phyloP scores from a whole-genome alignment of 2,329 filamentous ascomycete species.

The Colletotrichum sp. region DNA sequence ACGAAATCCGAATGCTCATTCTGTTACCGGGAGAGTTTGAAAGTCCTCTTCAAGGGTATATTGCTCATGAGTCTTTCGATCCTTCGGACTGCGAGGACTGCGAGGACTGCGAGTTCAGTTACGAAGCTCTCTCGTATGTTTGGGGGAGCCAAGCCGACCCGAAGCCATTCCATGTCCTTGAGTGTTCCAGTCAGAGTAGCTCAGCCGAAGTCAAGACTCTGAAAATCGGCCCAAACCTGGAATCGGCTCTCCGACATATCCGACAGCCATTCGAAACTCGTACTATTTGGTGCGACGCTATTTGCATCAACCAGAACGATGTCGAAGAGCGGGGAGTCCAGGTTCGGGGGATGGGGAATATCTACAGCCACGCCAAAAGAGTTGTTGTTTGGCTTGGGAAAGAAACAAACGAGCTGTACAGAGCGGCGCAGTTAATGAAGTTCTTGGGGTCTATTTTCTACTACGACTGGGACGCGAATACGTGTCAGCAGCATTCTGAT shows the following conservation, averaged over 20 bases:
- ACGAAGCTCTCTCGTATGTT: background rate
- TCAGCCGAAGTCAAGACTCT: background rate
- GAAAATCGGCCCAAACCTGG: background rate
- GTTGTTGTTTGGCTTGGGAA: constrained; percentile 27
- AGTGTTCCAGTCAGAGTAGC: background rate
- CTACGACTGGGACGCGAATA: fast-evolving
- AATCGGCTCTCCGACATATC: background rate
- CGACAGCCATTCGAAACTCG: background rate
- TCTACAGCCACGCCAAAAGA: constrained; percentile 21
- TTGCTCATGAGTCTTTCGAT: fast-evolving
- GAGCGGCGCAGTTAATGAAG: background rate
- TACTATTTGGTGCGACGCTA: constrained; percentile 26
- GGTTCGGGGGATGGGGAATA: constrained; percentile 24
- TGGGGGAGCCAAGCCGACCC: background rate
- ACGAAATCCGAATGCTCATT: background rate
- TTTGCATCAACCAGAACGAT: constrained; percentile 27
- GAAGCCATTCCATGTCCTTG: background rate
- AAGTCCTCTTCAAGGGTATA: fast-evolving
- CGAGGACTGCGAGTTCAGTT: too few species aligned
- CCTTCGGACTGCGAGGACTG: too few species aligned
- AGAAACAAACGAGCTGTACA: constrained; percentile 7
- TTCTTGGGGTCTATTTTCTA: background rate
- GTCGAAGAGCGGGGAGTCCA: constrained; percentile 19
- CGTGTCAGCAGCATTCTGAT: background rate
- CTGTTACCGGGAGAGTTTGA: background rate